Percentiles rank a stretch among this genome's conserved stretches.
Conservation (phyloP, 2,329 filamentous ascomycete species). For the Colletotrichum magnum region DNA sequence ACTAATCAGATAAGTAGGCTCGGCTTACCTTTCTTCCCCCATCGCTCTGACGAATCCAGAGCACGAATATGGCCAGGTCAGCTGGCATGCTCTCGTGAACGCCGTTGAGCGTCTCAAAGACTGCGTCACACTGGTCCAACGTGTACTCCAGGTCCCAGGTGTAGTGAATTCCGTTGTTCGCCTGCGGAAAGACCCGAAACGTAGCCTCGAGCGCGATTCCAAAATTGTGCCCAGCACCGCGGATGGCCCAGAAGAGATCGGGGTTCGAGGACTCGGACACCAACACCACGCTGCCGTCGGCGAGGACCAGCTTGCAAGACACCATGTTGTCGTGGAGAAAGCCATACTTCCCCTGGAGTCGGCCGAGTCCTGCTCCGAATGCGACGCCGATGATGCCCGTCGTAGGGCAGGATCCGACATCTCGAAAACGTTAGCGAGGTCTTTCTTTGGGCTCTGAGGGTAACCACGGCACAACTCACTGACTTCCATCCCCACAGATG, state of each 20-base stretch:
- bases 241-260: conserved; percentile 64
- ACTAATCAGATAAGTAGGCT: conserved; percentile 37
- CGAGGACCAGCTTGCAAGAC: conserved; percentile 47
- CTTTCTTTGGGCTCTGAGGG: neutral
- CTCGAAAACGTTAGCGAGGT: neutral
- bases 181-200: conserved; percentile 56
- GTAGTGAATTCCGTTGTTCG: conserved; percentile 44
- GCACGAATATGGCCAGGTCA: conserved; percentile 48
- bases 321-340: conserved; percentile 50
- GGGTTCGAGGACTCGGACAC: conserved; percentile 45
- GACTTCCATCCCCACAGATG: conserved; percentile 33
- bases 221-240: conserved; percentile 65
- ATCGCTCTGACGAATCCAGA: conserved; percentile 48
- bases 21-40: conserved; percentile 39
- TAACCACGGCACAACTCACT: neutral
- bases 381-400: conserved; percentile 49
- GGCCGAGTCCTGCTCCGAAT: conserved; percentile 50
- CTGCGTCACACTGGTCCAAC: conserved; percentile 46
- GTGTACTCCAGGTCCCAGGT: conserved; percentile 46
- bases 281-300: conserved; percentile 44
- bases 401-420: conserved; percentile 29
- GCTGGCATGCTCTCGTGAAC: conserved; percentile 47
- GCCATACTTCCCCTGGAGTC: conserved; percentile 44
- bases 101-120: conserved; percentile 53
- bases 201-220: conserved; percentile 62